Evolutionary conservation across 2,329 filamentous ascomycete genomes (phyloP), one percentile per base, ranked within the genome.

Genomic region (Fusarium chaquense): DNA sequence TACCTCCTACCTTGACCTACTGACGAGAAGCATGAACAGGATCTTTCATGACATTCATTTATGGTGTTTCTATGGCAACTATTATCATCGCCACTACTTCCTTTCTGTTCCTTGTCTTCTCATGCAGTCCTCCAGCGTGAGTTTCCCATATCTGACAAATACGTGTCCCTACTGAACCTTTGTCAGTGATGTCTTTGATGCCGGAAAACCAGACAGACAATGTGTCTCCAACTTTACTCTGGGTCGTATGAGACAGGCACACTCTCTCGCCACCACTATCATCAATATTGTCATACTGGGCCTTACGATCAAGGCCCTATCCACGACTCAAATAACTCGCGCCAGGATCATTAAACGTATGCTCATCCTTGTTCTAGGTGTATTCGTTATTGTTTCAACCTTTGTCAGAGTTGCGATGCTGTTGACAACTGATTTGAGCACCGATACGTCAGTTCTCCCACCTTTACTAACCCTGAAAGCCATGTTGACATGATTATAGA

Each of bases 401-500:
- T 76, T 83, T 28, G 74, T 82, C 3, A 78, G 81, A n/a, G 70
- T 81, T n/a, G 64, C 67, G 33, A 69, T 81, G 44, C 75, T 82
- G n/a, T 44, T 74, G 10, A 77, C 71, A 22, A 73, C 75, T 18
- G 77, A 68, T 75, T 79, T 58, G 60, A 57, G 62, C 33, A 30
- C 55, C 1, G 77, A 81, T 46, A 73, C 76, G 79, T 81, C 58
- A 58, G 79, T 77, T 59, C 9, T 30, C 9, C n/a, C 32, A 24
- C 11, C 22, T 10, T 22, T 22, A 3, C n/a, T 10, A 5, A 11
- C 13, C 20, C 24, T 8, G 6, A 13, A 9, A 12, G 26, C 12
- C 15, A 32, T n/a, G 24, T 52, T 71, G 24, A 71, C 36, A 55
- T 5, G 8, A 24, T 9, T 20, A 11, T 26, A 81, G 79, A 30